Evolutionary conservation across 495 filamentous ascomycete genomes (phyloP), one percentile per base, ranked within the genome.

Genomic region (Penicillium canariense): DNA sequence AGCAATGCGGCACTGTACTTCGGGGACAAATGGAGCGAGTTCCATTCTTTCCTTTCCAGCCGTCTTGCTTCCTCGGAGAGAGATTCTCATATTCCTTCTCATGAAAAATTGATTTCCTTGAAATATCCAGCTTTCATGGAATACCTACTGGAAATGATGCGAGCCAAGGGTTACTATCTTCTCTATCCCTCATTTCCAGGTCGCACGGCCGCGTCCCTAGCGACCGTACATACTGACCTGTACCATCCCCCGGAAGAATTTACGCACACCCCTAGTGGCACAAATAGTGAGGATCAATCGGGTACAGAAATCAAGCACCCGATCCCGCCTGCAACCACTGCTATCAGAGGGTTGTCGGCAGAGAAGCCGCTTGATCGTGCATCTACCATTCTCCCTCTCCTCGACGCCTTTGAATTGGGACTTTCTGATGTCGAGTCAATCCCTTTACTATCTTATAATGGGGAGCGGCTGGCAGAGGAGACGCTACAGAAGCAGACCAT

Each of bases 1-100:
- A 87, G 84, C 61, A 87, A 91, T 59, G 90, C 90, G 1, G 81
- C 84, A 10, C 77, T 96, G 14, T 89, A 88, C 66, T 87, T 90
- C 47, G 90, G 90, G 20, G 84, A 90, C 30, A 89, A 87, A 64
- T 96, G 91, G 91, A 71, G 78, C 15, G 88, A 92, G 55, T 77
- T 95, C 14, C 88, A 96, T 62, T 78, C 81, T 14, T 89, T 93
- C 45, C 78, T 92, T 3, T 80, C 82, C 6, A 71, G 76, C 17
- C 73, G 82, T 2, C 60, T 91, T 15, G 68, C 77, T 14, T 50
- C 69, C 11, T 83, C 84, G 48, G 65, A 76, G 9, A 68, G 82
- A 32, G 46, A 68, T 56, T 31, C 62, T 8, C 55, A 59, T 3
- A 20, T 36, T 20, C 30, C 30, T 12, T 27, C 56, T 15, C 52